Base-by-base conservation (phyloP, 2,329 filamentous ascomycete genomes). In the Fusarium coicis region DNA sequence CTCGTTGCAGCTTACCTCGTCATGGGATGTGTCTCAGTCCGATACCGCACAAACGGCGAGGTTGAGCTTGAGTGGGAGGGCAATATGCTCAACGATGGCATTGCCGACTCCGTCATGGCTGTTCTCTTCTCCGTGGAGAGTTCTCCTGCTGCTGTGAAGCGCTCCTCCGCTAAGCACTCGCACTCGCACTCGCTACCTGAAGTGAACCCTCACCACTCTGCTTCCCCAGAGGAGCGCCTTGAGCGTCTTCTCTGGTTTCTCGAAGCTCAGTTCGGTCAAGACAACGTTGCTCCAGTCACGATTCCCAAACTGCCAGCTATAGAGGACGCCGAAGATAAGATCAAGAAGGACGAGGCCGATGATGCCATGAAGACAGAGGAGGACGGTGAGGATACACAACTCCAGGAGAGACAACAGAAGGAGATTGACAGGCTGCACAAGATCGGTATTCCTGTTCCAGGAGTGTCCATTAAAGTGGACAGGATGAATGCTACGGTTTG, bases 21-120 rank as follows among this genome's bases (percentile, higher is more conserved):
- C 78, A 98, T 99, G 96, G 96, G 95, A 72, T 96, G 93, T 81
- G 91, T 98, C 34, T 90, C 90, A 12, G 91, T 98, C n/a, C 89
- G 92, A 26, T 95, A 96, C 82, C 89, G 89, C 72, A 89, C 86
- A 70, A 92, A 90, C 74, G 93, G 95, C 63, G 92, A 96, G 79
- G 89, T 98, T 10, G 95, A 97, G 80, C 86, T 98, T 6, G 95
- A 97, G 83, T 99, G 96, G 96, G 96, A 98, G 81, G 96, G 95
- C 65, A 99, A 98, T 80, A 93, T 97, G 85, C 92, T 98, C 79
- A 99, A 98, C 81, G 96, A 99, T 79, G 94, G 95, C 68, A 97
- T 99, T 78, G 96, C 96, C n/a, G 96, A 99, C 82, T 95, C 96
- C 21, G 93, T 98, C 61, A 94, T 98, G 87, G 95, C 95, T 2